phyloP scores from a whole-genome alignment of 441 rosid genomes.

The Syzygium malaccense region DNA sequence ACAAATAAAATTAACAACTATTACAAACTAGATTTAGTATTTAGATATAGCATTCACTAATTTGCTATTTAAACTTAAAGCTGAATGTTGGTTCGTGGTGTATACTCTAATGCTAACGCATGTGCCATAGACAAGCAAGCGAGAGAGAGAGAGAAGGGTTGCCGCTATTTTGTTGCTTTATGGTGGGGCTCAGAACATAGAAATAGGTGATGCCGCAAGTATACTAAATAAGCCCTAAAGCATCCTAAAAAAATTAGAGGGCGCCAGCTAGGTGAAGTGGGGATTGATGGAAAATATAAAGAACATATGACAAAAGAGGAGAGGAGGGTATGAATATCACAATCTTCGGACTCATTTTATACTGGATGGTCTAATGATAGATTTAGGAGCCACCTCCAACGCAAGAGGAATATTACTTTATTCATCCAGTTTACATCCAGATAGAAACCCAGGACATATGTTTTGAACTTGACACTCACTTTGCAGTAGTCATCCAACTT shows the following conservation, averaged over 20 bases:
- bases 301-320: neutral
- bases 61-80: neutral
- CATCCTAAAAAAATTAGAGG: neutral
- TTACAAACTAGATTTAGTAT: neutral
- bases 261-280: neutral
- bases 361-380: neutral
- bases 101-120: neutral
- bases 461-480: neutral
- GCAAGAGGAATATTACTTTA: neutral
- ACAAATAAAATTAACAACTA: neutral
- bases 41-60: neutral
- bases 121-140: neutral
- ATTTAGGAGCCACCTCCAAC: neutral
- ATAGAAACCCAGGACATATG: neutral
- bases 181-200: neutral
- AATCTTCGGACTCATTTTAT: neutral
- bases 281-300: neutral
- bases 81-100: neutral
- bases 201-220: neutral
- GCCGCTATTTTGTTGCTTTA: neutral
- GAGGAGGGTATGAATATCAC: neutral
- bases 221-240: neutral
- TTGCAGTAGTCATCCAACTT: neutral
- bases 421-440: neutral
- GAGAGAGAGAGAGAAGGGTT: neutral